Base-by-base conservation (phyloP, 331 rosid genomes). In the Malus hybrid region DNA sequence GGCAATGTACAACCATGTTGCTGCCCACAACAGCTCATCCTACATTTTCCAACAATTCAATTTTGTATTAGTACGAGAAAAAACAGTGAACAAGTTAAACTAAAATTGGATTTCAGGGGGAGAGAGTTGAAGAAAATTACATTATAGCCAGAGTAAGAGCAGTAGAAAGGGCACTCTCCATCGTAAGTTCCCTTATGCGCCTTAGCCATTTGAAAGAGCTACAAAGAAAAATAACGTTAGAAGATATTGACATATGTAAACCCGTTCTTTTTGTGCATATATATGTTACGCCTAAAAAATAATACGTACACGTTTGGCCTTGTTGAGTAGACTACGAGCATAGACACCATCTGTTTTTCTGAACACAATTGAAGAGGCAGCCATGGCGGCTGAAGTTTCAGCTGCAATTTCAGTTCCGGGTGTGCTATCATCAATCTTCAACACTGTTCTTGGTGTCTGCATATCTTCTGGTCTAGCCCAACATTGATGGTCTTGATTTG, bases 21-120 rank as follows among this genome's bases (percentile, higher is more conserved):
- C 92, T 70, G 97, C 99, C 99, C 99, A 95, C 82, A 95, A 74
- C 56, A 95, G 18, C 82, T 95, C 99, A 20, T 95, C 99, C 99
- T 92, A 75, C 60, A 44, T 66, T 65, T 6, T 52, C 57, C 57
- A 52, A 18, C 57, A 52, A 6, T 52, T 52, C 57, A 52, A 52
- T 52, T 16, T 52, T 52, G n/a, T 16, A 15, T 52, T 52, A 16
- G 57, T 52, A 52, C 20, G 20, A 52, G 57, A 52, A 18, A 5
- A n/a, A 9, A 3, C 14, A 63, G 12, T 39, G 46, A 9, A 10
- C 46, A 9, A 2, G 46, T 39, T 39, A 39, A 39, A 39, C 46
- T 39, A 39, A 2, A 39, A 3, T 63, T 63, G 36, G 30, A 29
- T 63, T 63, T 29, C 20, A 32, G 69, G 18, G 44, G 15, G 69